Evolutionary conservation across 2,329 filamentous ascomycete genomes (phyloP).

Genomic region (Beauveria bassiana): DNA sequence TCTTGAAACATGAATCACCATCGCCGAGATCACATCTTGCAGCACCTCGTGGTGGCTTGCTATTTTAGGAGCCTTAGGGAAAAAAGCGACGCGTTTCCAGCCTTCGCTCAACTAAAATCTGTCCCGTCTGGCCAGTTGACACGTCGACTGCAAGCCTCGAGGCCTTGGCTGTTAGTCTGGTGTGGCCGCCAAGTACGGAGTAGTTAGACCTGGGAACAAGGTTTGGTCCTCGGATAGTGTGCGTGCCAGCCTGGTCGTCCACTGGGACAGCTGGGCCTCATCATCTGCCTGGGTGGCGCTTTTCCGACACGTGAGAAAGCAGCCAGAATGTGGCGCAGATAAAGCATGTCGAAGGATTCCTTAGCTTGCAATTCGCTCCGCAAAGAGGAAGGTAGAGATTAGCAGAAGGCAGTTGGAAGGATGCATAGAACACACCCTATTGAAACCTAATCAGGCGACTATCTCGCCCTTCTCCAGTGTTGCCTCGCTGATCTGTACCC

Average conservation of each 20-base stretch:
- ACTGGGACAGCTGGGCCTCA: not conserved
- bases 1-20: not conserved
- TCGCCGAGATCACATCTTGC: slow-evolving; percentile 5
- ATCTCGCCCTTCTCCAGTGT: not conserved
- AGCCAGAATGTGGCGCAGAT: not conserved
- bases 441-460: slow-evolving; percentile 8
- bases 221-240: not conserved
- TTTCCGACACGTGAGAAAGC: slow-evolving; percentile 1
- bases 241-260: not conserved
- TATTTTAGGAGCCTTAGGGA: no score
- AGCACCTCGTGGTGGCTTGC: slow-evolving; percentile 6
- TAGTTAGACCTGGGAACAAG: slow-evolving; percentile 1
- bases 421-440: slow-evolving; percentile 7
- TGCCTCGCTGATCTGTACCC: not conserved
- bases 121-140: not conserved
- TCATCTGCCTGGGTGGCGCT: not conserved
- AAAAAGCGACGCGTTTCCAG: not conserved
- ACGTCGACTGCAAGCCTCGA: not conserved
- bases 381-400: not conserved
- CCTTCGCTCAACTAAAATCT: not conserved
- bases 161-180: not conserved
- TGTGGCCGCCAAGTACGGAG: not conserved
- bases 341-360: slow-evolving; percentile 4
- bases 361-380: slow-evolving; percentile 1
- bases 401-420: slow-evolving; percentile 7